Evolutionary conservation across 2,329 filamentous ascomycete species (phyloP).

Genomic region (Sporothrix protearum): DNA sequence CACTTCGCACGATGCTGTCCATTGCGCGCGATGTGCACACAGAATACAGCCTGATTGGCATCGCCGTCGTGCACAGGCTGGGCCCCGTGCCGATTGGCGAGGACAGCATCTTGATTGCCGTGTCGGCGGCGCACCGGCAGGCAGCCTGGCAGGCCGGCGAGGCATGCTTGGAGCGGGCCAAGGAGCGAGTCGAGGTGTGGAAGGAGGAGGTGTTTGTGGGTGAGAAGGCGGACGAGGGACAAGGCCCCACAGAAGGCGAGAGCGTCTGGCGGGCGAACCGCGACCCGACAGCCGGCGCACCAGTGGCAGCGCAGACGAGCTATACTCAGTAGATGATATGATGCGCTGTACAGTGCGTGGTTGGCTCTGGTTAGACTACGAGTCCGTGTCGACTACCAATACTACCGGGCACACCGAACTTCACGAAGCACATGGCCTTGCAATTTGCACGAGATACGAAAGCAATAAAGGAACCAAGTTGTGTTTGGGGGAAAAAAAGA

Average conservation of each 20-base stretch:
- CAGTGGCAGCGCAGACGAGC: background rate
- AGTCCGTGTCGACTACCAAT: too few relatives aligned
- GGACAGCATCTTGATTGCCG: constrained; percentile 86
- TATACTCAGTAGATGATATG: too few relatives aligned
- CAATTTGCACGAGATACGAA: too few relatives aligned
- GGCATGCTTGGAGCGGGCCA: constrained; percentile 82
- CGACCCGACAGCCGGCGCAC: constrained; percentile 8
- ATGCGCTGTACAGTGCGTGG: background rate
- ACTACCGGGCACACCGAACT: background rate
- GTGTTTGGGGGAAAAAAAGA: background rate
- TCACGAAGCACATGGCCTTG: background rate
- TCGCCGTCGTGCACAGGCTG: constrained; percentile 80
- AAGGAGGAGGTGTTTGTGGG: constrained; percentile 80
- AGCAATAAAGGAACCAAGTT: background rate
- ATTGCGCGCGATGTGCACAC: constrained; percentile 57
- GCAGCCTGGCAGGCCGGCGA: constrained; percentile 86
- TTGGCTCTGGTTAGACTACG: background rate
- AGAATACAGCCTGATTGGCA: constrained; percentile 64
- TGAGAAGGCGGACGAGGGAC: background rate
- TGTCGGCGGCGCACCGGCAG: constrained; percentile 76
- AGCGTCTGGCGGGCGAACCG: constrained; percentile 23
- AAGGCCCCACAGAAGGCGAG: constrained; percentile 39
- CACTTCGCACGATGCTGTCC: constrained; percentile 62
- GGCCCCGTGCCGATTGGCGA: constrained; percentile 85
- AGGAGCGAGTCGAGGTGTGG: constrained; percentile 89